Percentiles rank a stretch among this genome's conserved stretches.
Evolutionary conservation across 2,329 filamentous ascomycete species (phyloP).

Genomic region (Penicillium brasilianum): DNA sequence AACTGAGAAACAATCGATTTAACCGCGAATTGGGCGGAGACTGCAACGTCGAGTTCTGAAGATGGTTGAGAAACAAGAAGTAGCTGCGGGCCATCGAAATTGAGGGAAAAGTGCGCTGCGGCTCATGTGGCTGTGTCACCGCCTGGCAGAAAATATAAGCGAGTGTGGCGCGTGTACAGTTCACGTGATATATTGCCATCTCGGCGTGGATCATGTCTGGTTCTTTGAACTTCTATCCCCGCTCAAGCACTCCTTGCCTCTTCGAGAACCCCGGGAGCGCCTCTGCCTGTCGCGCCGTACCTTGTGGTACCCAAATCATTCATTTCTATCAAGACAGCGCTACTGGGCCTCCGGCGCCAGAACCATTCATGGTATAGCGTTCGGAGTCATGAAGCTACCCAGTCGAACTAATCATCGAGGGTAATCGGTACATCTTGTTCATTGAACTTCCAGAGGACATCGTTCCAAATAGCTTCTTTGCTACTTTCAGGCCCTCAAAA

Average conservation of each 20-base stretch:
- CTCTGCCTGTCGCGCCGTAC: neutral
- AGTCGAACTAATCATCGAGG: slow-evolving; percentile 46
- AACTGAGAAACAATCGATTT: slow-evolving; percentile 92
- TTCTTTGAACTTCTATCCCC: slow-evolving; percentile 19
- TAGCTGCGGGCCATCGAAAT: slow-evolving; percentile 33
- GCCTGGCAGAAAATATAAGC: slow-evolving; percentile 42
- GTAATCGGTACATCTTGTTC: slow-evolving; percentile 35
- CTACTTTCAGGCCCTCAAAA: slow-evolving; percentile 24
- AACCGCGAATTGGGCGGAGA: slow-evolving; percentile 98
- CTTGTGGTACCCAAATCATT: neutral
- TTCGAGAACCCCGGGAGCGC: slow-evolving; percentile 1
- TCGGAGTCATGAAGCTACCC: slow-evolving; percentile 48
- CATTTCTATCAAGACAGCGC: neutral
- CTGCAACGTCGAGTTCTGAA: slow-evolving; percentile 94
- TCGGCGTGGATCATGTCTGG: slow-evolving; percentile 20
- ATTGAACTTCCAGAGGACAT: slow-evolving; percentile 13
- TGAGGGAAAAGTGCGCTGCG: slow-evolving; percentile 47
- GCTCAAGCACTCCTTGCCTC: slow-evolving; percentile 13
- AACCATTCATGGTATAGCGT: slow-evolving; percentile 32
- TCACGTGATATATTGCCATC: slow-evolving; percentile 37
- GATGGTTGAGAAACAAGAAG: slow-evolving; percentile 41
- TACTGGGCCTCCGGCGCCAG: slow-evolving; percentile 11
- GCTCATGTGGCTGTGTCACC: slow-evolving; percentile 42
- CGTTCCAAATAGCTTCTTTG: slow-evolving; percentile 5
- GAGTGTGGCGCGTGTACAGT: slow-evolving; percentile 38